Conservation (phyloP, 148 eudicot species). For the Chenopodium formosanum region DNA sequence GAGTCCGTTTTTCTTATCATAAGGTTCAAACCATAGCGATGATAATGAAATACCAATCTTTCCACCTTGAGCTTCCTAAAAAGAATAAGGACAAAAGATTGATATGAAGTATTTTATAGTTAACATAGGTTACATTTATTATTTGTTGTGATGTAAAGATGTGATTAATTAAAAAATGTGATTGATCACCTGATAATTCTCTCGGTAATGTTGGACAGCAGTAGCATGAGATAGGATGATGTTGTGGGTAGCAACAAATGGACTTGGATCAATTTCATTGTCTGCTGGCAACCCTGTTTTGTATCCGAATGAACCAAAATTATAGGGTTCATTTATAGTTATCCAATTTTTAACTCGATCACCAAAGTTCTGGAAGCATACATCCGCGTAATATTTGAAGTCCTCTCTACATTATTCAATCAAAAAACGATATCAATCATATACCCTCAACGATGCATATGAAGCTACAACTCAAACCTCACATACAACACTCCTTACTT, state of each 20-base stretch:
- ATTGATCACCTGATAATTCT: slow-evolving; percentile 2
- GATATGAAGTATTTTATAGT: too few relatives aligned
- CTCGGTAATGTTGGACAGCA: slow-evolving; percentile 1
- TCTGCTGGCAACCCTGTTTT: neutral
- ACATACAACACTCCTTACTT: too few relatives aligned
- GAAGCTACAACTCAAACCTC: too few relatives aligned
- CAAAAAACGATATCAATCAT: neutral
- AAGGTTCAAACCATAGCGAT: slow-evolving; percentile 12
- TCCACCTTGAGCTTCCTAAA: slow-evolving; percentile 11
- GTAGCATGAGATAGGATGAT: slow-evolving; percentile 19
- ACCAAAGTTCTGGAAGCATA: slow-evolving; percentile 18
- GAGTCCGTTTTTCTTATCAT: neutral
- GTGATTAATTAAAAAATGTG: neutral
- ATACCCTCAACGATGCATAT: too few relatives aligned
- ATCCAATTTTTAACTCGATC: slow-evolving; percentile 17
- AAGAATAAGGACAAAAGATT: too few relatives aligned
- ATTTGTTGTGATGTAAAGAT: too few relatives aligned
- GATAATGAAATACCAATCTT: slow-evolving; percentile 14
- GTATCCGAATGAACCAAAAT: slow-evolving; percentile 7
- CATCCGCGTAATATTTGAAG: slow-evolving; percentile 11
- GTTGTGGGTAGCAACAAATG: slow-evolving; percentile 18
- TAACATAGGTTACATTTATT: too few relatives aligned
- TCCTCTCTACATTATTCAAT: neutral
- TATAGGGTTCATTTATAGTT: slow-evolving; percentile 9
- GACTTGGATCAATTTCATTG: neutral